Evolutionary conservation across 148 eudicot genomes (phyloP), one percentile per base, ranked within the genome.

Genomic region (Amaranthus palmeri): DNA sequence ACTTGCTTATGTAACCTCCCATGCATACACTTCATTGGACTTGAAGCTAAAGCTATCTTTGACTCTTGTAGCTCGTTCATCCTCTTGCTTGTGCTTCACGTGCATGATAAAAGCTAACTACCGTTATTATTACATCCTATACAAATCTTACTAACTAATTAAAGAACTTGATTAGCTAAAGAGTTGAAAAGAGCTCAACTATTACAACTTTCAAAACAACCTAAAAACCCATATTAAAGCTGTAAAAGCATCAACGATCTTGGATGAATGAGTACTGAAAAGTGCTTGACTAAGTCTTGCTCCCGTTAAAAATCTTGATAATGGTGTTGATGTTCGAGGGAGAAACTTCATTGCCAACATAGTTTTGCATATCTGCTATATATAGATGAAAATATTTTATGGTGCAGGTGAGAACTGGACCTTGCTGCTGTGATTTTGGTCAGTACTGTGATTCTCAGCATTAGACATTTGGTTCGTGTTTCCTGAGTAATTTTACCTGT

Each of bases 401-500:
- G 25, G 63, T 82, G 69, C 69, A 91, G 96, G 93, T 91, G 9
- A 75, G 88, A 77, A 77, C 74, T 81, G 90, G 88, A 71, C 87
- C 88, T 65, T 91, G 96, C 75, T 62, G 70, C 65, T 91, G 96
- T 72, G 86, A 78, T 61, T 88, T 75, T 74, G 87, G 80, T 67
- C 84, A 80, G 18, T 83, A 80, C 71, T 91, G 96, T 68, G 96
- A 91, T 80, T 91, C 93, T 59, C 89, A 81, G 74, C 83, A 74
- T 43, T 85, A 81, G 69, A 49, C 12, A 2, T 54, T 46, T 51
- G 52, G 62, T 44, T 18, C 40, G 6, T 42, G 9, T 66, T 65
- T 41, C 61, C 46, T 7, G 36, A 6, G 3, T 50, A 54, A 40
- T 44, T 25, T 9, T 10, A 14, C 50, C n/a, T 36, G 40, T n/a